phyloP scores from a whole-genome alignment of 1,139 yeast genomes.

The Schwanniomyces etchellsii region DNA sequence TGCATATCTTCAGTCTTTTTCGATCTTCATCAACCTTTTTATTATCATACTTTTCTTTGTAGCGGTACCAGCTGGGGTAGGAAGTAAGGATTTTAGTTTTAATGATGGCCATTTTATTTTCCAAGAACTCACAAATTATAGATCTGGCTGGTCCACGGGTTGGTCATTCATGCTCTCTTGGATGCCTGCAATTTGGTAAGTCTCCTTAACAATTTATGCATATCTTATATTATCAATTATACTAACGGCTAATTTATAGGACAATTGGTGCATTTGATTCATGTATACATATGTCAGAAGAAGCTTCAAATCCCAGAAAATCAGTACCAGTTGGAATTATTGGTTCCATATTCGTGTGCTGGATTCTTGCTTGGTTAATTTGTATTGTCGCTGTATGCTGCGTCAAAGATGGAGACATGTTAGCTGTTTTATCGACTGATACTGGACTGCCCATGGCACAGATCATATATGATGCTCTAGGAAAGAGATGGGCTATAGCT shows the following conservation, averaged over 20 bases:
- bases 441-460: conserved; percentile 59
- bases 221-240: background rate
- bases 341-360: conserved; percentile 19
- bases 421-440: conserved; percentile 23
- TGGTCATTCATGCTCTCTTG: conserved; percentile 21
- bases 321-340: conserved; percentile 24
- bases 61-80: conserved; percentile 24
- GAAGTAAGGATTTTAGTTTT: conserved; percentile 8
- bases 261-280: conserved; percentile 30
- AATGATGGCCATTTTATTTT: conserved; percentile 14
- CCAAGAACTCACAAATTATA: conserved; percentile 12
- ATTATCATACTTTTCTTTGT: conserved; percentile 15
- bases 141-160: conserved; percentile 13
- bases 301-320: conserved; percentile 20
- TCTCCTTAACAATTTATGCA: background rate
- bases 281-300: conserved; percentile 27
- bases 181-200: conserved; percentile 26
- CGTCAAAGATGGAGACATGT: conserved; percentile 15
- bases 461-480: conserved; percentile 58
- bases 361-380: conserved; percentile 16
- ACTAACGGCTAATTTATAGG: conserved; percentile 1
- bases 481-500: conserved; percentile 65
- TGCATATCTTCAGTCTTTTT: conserved; percentile 15
- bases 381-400: conserved; percentile 15
- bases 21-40: conserved; percentile 15